Conservation (phyloP, 2,329 filamentous ascomycete species). For the Apiospora hydei region DNA sequence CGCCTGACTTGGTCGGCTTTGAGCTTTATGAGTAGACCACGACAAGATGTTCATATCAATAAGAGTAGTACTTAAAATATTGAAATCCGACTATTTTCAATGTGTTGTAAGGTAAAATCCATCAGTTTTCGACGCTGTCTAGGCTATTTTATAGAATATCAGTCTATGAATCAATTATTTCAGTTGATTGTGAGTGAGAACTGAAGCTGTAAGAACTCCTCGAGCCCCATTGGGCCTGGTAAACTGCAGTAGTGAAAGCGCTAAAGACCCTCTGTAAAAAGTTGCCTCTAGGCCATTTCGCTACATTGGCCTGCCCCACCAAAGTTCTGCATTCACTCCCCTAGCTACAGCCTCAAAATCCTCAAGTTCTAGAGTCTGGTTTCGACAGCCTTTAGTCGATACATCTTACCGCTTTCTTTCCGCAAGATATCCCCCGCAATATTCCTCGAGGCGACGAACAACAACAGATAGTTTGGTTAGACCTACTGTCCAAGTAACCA, state of each 20-base stretch:
- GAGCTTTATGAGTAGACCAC: conserved; percentile 41
- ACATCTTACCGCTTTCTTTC: not conserved
- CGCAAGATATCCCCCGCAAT: not conserved
- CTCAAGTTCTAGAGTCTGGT: not conserved
- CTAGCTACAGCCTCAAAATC: conserved; percentile 12
- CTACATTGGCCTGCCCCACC: conserved; percentile 21
- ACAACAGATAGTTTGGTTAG: not conserved
- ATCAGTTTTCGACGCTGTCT: too few species aligned
- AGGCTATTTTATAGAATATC: too few species aligned
- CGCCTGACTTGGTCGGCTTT: conserved; percentile 53
- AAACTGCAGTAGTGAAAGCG: not conserved
- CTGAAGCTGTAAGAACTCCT: conserved; percentile 1
- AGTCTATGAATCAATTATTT: too few species aligned
- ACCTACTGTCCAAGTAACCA: not conserved
- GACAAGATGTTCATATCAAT: too few species aligned
- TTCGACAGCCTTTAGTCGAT: not conserved
- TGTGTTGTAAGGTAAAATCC: too few species aligned
- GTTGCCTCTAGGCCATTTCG: conserved; percentile 1
- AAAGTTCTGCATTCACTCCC: conserved; percentile 14
- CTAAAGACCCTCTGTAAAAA: conserved; percentile 10
- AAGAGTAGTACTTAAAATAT: too few species aligned
- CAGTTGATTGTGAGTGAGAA: not conserved
- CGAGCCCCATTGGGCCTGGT: not conserved
- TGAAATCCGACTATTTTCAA: too few species aligned
- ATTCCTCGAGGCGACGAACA: not conserved